phyloP scores from a whole-genome alignment of 805 yeast species.

The Wickerhamomyces ciferrii region DNA sequence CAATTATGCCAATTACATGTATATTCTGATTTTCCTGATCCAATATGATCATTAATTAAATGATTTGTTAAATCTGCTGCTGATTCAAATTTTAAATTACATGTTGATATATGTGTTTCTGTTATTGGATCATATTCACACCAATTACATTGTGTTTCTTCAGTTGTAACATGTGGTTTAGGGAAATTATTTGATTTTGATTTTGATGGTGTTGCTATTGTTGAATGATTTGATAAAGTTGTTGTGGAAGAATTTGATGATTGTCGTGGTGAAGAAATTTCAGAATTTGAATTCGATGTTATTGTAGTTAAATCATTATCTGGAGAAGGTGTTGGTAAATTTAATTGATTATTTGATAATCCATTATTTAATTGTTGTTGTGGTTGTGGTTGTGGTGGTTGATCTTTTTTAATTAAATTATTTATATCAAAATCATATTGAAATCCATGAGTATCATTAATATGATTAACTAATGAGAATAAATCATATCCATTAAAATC shows the following conservation, averaged over 20 bases:
- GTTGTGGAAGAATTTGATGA: background rate
- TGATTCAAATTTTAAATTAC: slow-evolving; percentile 43
- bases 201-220: background rate
- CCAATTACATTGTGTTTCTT: slow-evolving; percentile 22
- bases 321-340: slow-evolving; percentile 3
- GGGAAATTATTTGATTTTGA: background rate
- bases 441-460: slow-evolving; percentile 41
- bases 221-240: background rate
- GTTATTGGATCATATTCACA: slow-evolving; percentile 1
- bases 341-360: background rate
- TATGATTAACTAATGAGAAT: slow-evolving; percentile 53
- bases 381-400: slow-evolving; percentile 3
- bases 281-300: background rate
- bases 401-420: slow-evolving; percentile 5
- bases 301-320: background rate
- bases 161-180: slow-evolving; percentile 1
- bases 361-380: background rate
- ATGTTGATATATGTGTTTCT: slow-evolving; percentile 21
- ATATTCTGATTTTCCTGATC: slow-evolving; percentile 66
- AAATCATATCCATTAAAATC: slow-evolving; percentile 48
- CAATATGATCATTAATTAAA: slow-evolving; percentile 61
- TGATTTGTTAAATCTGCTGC: slow-evolving; percentile 70
- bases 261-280: background rate
- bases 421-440: slow-evolving; percentile 24
- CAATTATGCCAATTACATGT: slow-evolving; percentile 79